Evolutionary conservation across 176 grass and related monocot species (phyloP).

Genomic region (Paspalum vaginatum): DNA sequence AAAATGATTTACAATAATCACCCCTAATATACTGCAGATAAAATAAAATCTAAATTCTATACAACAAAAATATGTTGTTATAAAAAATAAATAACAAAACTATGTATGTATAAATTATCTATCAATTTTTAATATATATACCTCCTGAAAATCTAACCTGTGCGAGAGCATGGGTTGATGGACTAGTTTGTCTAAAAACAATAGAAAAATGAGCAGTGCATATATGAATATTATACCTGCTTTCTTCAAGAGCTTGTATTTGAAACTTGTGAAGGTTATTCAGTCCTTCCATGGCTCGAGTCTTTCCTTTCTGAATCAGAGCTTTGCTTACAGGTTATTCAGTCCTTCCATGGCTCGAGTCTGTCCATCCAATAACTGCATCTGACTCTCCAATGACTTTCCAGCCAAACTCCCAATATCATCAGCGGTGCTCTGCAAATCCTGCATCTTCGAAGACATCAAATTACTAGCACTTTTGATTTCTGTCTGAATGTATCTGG

Average conservation of each 20-base stretch:
- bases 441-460: constrained; percentile 74
- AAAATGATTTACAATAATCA: no score
- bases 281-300: constrained; percentile 59
- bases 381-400: constrained; percentile 77
- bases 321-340: no score
- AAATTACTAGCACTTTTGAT: constrained; percentile 47
- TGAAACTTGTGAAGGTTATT: constrained; percentile 60
- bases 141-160: no score
- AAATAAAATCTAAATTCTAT: no score
- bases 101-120: neutral
- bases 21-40: no score
- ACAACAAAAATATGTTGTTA: no score
- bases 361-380: constrained; percentile 64
- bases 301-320: no score
- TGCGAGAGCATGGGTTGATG: no score
- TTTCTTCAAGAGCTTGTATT: constrained; percentile 73
- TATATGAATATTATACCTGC: constrained; percentile 59
- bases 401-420: constrained; percentile 57
- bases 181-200: neutral
- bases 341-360: constrained; percentile 54
- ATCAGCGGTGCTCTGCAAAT: constrained; percentile 61
- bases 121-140: no score
- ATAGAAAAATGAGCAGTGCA: neutral
- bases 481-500: constrained; percentile 61
- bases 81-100: no score